These are phyloP conservation scores for Botryotinia narcissicola DNA, from an alignment of 2,329 filamentous ascomycete species.

Conservation along the genomic window DNA sequence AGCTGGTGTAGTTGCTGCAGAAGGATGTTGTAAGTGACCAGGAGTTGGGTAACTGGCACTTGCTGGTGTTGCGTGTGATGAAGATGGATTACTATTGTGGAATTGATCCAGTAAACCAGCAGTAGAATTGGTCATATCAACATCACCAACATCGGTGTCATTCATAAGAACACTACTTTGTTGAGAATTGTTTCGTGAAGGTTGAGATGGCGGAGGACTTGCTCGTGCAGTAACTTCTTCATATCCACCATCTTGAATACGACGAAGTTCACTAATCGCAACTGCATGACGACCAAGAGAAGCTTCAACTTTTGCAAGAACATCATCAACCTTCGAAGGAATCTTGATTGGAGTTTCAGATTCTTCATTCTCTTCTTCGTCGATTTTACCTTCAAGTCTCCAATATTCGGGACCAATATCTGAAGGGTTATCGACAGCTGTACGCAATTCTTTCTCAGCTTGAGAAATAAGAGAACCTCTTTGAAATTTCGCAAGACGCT, in stretches of 20 bases:
- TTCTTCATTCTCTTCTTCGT: constrained; percentile 49
- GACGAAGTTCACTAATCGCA: constrained; percentile 61
- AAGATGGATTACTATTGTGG: constrained; percentile 54
- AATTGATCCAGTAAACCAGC: constrained; percentile 67
- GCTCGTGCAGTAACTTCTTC: constrained; percentile 50
- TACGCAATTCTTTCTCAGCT: constrained; percentile 74
- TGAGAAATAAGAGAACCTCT: constrained; percentile 66
- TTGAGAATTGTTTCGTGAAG: constrained; percentile 55
- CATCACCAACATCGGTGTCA: constrained; percentile 56
- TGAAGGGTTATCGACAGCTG: constrained; percentile 54
- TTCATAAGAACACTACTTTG: constrained; percentile 53
- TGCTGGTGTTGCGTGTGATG: constrained; percentile 57
- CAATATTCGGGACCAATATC: constrained; percentile 59
- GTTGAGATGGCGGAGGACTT: constrained; percentile 46
- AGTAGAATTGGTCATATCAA: constrained; percentile 57
- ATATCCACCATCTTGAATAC: constrained; percentile 75
- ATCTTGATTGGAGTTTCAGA: constrained; percentile 33
- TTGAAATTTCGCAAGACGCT: constrained; percentile 71
- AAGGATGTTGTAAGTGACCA: constrained; percentile 57
- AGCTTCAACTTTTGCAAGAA: constrained; percentile 72
- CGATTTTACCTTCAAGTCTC: constrained; percentile 58
- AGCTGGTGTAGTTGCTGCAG: constrained; percentile 55
- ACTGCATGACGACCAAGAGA: constrained; percentile 66
- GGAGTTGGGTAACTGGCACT: constrained; percentile 56
- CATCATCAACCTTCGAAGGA: constrained; percentile 60